These are phyloP conservation scores for Blastomyces emzantsi DNA, from an alignment of 2,329 filamentous ascomycete genomes.

Conservation along the genomic window DNA sequence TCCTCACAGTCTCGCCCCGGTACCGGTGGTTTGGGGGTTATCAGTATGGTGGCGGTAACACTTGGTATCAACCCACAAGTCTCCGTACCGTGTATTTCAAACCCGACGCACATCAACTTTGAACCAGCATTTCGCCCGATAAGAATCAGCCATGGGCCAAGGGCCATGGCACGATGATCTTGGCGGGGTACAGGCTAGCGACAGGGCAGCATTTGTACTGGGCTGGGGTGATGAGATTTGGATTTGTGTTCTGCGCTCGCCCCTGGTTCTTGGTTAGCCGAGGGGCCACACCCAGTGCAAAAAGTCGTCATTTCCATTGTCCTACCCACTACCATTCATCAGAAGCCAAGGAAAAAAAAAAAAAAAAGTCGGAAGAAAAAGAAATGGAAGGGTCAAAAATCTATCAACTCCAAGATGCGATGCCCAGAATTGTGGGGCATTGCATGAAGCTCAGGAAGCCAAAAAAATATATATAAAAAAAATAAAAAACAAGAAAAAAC, in stretches of 20 bases:
- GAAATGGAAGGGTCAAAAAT: too few relatives aligned
- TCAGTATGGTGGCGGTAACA: neutral
- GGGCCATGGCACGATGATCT: neutral
- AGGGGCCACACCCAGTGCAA: too few relatives aligned
- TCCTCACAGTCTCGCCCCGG: neutral
- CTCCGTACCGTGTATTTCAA: neutral
- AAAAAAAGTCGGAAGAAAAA: neutral
- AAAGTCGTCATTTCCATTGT: neutral
- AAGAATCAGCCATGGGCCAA: neutral
- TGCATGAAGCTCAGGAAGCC: neutral
- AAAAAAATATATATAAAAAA: too few relatives aligned
- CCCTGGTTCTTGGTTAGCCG: too few relatives aligned
- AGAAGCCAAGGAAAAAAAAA: neutral
- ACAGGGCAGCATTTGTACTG: neutral
- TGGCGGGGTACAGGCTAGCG: neutral
- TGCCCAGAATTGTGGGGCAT: neutral
- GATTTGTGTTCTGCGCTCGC: too few relatives aligned
- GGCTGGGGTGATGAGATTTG: neutral
- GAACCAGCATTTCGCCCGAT: conserved; percentile 1
- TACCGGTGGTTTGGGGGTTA: neutral
- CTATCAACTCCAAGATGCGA: neutral
- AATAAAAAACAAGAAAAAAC: too few relatives aligned
- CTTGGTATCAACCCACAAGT: neutral
- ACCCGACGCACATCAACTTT: neutral
- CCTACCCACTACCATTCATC: neutral